Evolutionary conservation across 1,284 basidiomycete genomes (phyloP).

Genomic region (Omphalotus olearius): DNA sequence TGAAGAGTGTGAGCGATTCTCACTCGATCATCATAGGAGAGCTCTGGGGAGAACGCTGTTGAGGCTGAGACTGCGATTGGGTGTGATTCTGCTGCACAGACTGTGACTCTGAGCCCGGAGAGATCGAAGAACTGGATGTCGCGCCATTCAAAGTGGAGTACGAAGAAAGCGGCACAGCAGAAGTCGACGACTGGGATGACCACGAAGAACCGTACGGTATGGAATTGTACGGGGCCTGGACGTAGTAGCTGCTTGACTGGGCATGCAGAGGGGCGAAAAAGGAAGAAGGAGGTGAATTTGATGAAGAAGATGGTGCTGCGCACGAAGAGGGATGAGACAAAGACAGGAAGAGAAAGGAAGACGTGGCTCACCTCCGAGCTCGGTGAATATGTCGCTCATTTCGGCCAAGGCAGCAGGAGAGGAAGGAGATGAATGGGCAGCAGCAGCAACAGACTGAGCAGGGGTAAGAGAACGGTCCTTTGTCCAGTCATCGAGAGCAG

Average conservation of each 20-base stretch:
- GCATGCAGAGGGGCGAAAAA: conserved; percentile 32
- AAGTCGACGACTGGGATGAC: conserved; percentile 38
- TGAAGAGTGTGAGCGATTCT: conserved; percentile 16
- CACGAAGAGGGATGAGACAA: conserved; percentile 10
- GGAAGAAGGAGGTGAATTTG: conserved; percentile 31
- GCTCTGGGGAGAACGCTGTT: conserved; percentile 18
- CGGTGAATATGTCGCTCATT: conserved; percentile 36
- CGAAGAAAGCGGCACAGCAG: conserved; percentile 59
- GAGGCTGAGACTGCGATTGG: conserved; percentile 22
- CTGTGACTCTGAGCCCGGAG: conserved; percentile 22
- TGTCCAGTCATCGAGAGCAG: conserved; percentile 32
- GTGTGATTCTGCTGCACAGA: conserved; percentile 24
- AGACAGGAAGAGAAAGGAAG: neutral
- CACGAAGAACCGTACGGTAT: conserved; percentile 41
- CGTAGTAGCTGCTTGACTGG: conserved; percentile 33
- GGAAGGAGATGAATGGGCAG: conserved; percentile 15
- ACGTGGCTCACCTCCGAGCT: conserved; percentile 33
- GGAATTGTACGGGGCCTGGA: conserved; percentile 48
- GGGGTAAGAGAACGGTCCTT: conserved; percentile 31
- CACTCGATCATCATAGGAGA: conserved; percentile 38
- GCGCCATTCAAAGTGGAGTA: conserved; percentile 76
- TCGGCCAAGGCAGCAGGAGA: conserved; percentile 25
- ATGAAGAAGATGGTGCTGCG: conserved; percentile 30
- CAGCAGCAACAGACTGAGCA: conserved; percentile 16
- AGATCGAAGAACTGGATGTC: conserved; percentile 34